These are phyloP conservation scores for Lepraria neglecta DNA, from an alignment of 495 filamentous ascomycete species.

Conservation along the genomic window DNA sequence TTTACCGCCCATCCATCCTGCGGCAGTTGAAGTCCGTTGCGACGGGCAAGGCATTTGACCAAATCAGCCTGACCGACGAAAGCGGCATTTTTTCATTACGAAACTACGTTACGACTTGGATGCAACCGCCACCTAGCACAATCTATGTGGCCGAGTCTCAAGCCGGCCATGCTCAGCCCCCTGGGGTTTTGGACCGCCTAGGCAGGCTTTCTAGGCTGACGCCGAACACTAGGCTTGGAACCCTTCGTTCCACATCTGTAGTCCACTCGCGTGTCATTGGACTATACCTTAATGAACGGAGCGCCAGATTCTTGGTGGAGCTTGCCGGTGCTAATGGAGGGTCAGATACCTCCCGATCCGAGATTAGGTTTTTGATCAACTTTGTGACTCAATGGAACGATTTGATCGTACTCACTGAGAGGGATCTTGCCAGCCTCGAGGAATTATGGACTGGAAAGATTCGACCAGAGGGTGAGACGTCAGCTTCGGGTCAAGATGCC, in stretches of 20 bases:
- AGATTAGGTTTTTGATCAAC: not conserved
- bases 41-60: not conserved
- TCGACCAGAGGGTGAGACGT: not conserved
- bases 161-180: not conserved
- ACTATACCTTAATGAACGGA: not conserved
- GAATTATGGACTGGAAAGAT: not conserved
- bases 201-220: not conserved
- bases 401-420: not conserved
- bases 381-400: not conserved
- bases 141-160: not conserved
- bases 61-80: not conserved
- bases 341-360: not conserved
- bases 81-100: not conserved
- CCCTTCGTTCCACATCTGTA: not conserved
- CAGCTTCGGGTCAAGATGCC: not conserved
- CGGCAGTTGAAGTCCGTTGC: not conserved
- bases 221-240: slow-evolving; percentile 1
- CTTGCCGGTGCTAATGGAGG: not conserved
- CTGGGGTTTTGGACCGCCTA: not conserved
- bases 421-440: not conserved
- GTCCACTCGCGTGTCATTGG: not conserved
- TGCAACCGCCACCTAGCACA: not conserved
- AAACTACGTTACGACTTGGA: not conserved
- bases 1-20: slow-evolving; percentile 21
- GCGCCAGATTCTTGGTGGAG: not conserved